Base-by-base conservation (phyloP, 805 yeast genomes). In the Lipomyces spencermartinsiae region DNA sequence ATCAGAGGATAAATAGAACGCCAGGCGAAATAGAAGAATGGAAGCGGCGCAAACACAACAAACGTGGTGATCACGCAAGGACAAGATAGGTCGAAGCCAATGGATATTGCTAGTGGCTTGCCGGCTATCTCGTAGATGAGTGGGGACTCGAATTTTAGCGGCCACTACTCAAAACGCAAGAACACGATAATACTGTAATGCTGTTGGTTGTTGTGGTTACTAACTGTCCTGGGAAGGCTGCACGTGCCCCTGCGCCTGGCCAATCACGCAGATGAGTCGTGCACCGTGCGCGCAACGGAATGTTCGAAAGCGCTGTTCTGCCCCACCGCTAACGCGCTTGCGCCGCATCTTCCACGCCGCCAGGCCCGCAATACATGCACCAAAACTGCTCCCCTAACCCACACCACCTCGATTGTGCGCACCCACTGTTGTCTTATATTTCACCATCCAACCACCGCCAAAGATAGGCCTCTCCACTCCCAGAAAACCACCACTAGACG, bases 171-270 rank as follows among this genome's bases (percentile, higher is more conserved):
- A 14, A 37, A 14, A 12, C 4, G 43, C 43, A 37, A 37, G n/a
- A n/a, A n/a, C n/a, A n/a, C n/a, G n/a, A n/a, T n/a, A n/a, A n/a
- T n/a, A 12, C 12, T 16, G 14, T 14, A 35, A 4, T 37, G 22
- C 49, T 16, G 49, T 43, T 43, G 19, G n/a, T n/a, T 1, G 22
- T 43, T 43, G 4, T 16, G 29, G 29, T 25, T 25, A 25, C 29
- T 3, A 25, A 25, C 29, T 25, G 29, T 25, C 29, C n/a, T 25
- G 10, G 16, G 56, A 16, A 22, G 58, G 58, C 25, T 10, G 65
- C 65, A 62, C 65, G 65, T 61, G 63, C 63, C 49, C 63, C 49
- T 14, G 19, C 33, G 51, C 19, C 51, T 49, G 57, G 56, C 64
- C 64, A 62, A 62, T 62, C 60, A 62, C 46, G 25, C 55, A 25